Conservation (phyloP, 2,329 filamentous ascomycete species). For the Pseudogymnoascus sp. region DNA sequence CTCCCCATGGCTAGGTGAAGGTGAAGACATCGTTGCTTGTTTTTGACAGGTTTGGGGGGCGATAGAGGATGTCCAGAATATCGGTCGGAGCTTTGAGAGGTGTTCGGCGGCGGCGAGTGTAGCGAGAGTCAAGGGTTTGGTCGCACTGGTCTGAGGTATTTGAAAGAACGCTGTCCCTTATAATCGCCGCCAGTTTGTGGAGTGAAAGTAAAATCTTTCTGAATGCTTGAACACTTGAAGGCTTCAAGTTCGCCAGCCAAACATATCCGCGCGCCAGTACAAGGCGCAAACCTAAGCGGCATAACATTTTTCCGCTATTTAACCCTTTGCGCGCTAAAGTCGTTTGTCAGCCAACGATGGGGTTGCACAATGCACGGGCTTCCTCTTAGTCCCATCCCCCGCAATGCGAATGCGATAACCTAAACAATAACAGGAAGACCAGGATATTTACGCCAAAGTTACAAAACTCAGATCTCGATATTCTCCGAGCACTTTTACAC, state of each 20-base stretch:
- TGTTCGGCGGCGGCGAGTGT: background rate
- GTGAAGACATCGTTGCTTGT: conserved; percentile 43
- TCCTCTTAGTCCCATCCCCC: background rate
- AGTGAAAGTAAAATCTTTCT: background rate
- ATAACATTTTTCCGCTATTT: background rate
- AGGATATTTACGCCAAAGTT: background rate
- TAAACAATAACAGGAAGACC: conserved; percentile 6
- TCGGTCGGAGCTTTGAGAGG: background rate
- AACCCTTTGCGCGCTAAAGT: background rate
- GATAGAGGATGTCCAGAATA: background rate
- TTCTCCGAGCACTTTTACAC: background rate
- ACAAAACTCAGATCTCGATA: background rate
- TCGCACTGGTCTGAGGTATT: background rate
- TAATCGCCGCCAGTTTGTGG: background rate
- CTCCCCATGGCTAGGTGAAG: conserved; percentile 39
- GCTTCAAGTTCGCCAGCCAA: background rate
- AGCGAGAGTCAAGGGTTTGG: background rate
- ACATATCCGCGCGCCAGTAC: conserved; percentile 3
- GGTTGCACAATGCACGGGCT: background rate
- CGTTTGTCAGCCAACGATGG: background rate
- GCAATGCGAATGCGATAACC: conserved; percentile 6
- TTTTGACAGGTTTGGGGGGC: background rate
- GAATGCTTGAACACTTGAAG: background rate
- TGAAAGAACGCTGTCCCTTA: background rate
- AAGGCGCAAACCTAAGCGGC: background rate